Evolutionary conservation across 257 asterid genomes (phyloP), one percentile per base, ranked within the genome.

Genomic region (Datura wrightii): DNA sequence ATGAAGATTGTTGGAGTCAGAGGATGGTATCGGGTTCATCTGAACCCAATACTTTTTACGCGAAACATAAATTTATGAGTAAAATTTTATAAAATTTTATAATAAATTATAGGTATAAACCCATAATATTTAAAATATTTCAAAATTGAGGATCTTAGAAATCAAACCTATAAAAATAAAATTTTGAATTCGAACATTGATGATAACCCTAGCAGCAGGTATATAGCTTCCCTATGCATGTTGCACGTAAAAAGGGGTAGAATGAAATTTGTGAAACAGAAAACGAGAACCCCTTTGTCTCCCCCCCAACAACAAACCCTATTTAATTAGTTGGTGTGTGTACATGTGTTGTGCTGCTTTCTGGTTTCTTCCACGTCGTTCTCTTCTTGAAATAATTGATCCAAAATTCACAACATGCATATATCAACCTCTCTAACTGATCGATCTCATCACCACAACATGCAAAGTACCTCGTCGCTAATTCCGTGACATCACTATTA

Each of bases 261-360:
- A 48, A 19, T 46, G 42, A 46, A 48, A 5, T 10, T 7, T 19
- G n/a, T 42, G 50, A 44, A 52, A 62, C 79, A 63, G 19, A 5
- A 63, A 78, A 56, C 70, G 31, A 84, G 58, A 84, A 19, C 66
- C 39, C 66, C 41, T 13, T 60, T 71, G 80, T 71, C 41, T 71
- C 56, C 7, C 63, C 2, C 8, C 8, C n/a, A 24, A 24, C 31
- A 24, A 24, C 31, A 42, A 44, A 71, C 55, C 37, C 56, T 44
- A 10, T 71, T 72, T 39, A 39, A 39, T 39, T 39, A 15, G 76
- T 66, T 52, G 5, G 76, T 67, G 10, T 37, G 76, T 15, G 2
- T 34, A 37, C 52, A 50, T 48, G 62, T 76, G 42, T 50, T 50
- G 14, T 52, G n/a, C 39, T 52, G 41, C 15, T 46, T 46, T 72